Evolutionary conservation across 2,329 filamentous ascomycete species (phyloP).

Genomic region (Colletotrichum filicis): DNA sequence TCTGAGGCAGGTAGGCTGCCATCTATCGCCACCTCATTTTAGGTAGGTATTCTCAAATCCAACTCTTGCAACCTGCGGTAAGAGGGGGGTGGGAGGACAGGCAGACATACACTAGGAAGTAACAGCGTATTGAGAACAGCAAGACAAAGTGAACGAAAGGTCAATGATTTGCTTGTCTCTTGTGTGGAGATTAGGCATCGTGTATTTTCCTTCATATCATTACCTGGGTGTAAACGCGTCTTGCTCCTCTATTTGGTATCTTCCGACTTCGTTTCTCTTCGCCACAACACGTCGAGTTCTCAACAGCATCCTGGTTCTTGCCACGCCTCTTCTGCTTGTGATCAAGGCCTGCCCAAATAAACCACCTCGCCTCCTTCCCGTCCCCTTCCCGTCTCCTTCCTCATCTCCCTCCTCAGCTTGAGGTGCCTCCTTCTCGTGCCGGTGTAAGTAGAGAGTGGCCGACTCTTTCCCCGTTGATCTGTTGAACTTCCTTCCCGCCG

Average conservation of each 20-base stretch:
- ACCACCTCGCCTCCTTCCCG: not conserved
- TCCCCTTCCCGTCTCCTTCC: not conserved
- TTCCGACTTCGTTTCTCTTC: not conserved
- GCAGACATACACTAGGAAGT: not conserved
- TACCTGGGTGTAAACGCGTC: not conserved
- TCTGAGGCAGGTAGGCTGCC: too few species aligned
- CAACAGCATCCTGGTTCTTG: not conserved
- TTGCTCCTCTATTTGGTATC: not conserved
- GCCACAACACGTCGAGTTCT: not conserved
- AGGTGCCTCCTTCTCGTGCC: not conserved
- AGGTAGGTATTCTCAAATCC: not conserved
- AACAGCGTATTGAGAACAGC: not conserved
- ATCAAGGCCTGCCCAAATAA: not conserved
- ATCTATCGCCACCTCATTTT: too few species aligned
- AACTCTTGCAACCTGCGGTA: not conserved
- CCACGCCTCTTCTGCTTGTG: not conserved
- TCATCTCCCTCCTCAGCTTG: not conserved
- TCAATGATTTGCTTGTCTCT: not conserved
- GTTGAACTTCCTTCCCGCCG: not conserved
- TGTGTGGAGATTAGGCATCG: not conserved
- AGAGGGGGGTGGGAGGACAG: not conserved
- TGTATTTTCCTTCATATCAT: not conserved
- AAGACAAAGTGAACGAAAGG: not conserved
- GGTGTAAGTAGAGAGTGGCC: not conserved
- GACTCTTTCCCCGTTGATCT: not conserved